These are phyloP conservation scores for Pulveroboletus sp. DNA, from an alignment of 768 basidiomycete genomes.

Conservation along the genomic window DNA sequence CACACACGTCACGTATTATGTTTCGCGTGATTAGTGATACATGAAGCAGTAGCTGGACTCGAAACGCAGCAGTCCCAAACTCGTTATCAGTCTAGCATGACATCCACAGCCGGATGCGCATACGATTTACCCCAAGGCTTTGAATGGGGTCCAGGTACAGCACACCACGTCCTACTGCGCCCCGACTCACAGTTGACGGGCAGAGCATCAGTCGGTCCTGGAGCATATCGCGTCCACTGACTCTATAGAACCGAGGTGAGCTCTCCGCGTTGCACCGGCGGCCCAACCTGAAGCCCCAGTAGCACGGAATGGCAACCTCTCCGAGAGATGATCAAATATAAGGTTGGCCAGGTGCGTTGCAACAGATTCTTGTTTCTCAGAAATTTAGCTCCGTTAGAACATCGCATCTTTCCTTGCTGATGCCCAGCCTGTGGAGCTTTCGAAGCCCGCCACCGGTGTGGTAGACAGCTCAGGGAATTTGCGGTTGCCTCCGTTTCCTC, in stretches of 20 bases:
- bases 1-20: too few relatives aligned
- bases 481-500: constrained; percentile 71
- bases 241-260: constrained; percentile 50
- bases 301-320: constrained; percentile 71
- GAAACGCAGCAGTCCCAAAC: neutral
- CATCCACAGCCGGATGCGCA: constrained; percentile 11
- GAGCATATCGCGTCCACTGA: constrained; percentile 66
- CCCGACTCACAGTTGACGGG: constrained; percentile 5
- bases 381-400: constrained; percentile 38
- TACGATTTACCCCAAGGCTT: constrained; percentile 29
- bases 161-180: neutral
- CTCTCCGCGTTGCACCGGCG: neutral
- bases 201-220: constrained; percentile 59
- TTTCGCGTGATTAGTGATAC: too few relatives aligned
- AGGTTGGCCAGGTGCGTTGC: constrained; percentile 56
- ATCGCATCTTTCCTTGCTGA: constrained; percentile 45
- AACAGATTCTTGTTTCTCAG: neutral
- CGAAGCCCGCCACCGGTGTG: constrained; percentile 35
- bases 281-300: constrained; percentile 15
- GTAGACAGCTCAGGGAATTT: constrained; percentile 50
- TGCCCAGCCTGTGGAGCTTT: constrained; percentile 38
- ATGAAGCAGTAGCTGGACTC: neutral
- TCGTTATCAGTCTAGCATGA: constrained; percentile 12
- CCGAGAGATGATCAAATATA: constrained; percentile 70
- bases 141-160: constrained; percentile 53